Evolutionary conservation across 306 rosid genomes (phyloP), one percentile per base, ranked within the genome.

Genomic region (Corylus avellana): DNA sequence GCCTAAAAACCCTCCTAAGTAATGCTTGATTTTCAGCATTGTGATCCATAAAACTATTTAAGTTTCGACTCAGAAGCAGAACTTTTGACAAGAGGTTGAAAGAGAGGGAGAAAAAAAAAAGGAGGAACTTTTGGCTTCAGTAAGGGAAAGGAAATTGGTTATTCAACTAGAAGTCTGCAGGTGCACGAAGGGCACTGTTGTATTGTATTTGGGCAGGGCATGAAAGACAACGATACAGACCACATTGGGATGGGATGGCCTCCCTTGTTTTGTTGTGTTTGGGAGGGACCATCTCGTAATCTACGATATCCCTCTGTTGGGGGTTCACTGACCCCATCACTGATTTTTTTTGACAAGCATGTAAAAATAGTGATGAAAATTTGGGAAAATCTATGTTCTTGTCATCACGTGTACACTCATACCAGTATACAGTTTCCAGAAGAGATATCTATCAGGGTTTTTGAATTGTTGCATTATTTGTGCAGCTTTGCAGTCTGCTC

Each of bases 11-110:
- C 61, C 53, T 74, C 78, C 46, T 49, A 17, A 73, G 63, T 48
- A 80, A 53, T 39, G 76, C 72, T 74, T 70, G 72, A 57, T 74
- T 44, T 77, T 77, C 66, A 29, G 77, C 84, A 66, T 77, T 74
- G 13, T 54, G 67, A 9, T 58, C 46, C 80, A 27, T 69, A 44
- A 50, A 48, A 78, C 57, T 62, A 58, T 74, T 32, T 74, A 73
- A 67, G 74, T 78, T 70, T 78, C 71, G 69, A 22, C 56, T 32
- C 53, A 29, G 54, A 75, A 85, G 74, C 88, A 61, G 71, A 50
- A 58, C 37, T 58, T 58, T 39, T 22, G 72, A 70, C 16, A 51
- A 20, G 74, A 29, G 22, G 72, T 66, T 35, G 72, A 17, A 32
- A 12, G 54, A 44, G 22, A 51, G 48, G 50, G 22, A 73, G 35